phyloP scores from a whole-genome alignment of 768 basidiomycete genomes.

The Tephrocybe rancida region DNA sequence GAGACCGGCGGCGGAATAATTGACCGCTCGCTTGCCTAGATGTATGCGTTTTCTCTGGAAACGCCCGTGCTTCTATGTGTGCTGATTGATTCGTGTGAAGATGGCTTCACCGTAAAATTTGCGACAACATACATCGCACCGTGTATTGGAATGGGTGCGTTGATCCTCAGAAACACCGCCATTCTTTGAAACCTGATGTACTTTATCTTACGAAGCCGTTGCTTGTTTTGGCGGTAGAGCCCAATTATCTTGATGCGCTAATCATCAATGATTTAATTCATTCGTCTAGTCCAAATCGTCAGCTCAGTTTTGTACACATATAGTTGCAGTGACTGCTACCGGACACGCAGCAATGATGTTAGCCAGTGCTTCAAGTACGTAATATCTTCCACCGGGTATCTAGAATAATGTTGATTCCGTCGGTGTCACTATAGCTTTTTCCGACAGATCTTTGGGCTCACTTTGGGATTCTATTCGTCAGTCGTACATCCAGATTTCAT shows the following conservation, averaged over 20 bases:
- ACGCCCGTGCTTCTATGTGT: not conserved
- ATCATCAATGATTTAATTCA: not conserved
- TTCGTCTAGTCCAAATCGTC: slow-evolving; percentile 33
- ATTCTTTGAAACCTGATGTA: not conserved
- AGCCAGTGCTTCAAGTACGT: slow-evolving; percentile 41
- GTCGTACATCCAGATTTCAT: too few relatives aligned
- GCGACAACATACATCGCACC: slow-evolving; percentile 36
- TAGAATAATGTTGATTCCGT: not conserved
- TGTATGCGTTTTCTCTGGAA: slow-evolving; percentile 5
- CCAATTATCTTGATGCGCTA: not conserved
- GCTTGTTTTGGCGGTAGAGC: slow-evolving; percentile 38
- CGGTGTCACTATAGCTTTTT: slow-evolving; percentile 29
- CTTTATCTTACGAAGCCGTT: slow-evolving; percentile 21
- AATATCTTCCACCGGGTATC: not conserved
- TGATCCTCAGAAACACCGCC: too few relatives aligned
- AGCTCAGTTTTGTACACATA: slow-evolving; percentile 38
- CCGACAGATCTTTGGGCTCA: slow-evolving; percentile 37
- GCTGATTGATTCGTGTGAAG: slow-evolving; percentile 16
- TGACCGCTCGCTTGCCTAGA: not conserved
- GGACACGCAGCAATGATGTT: slow-evolving; percentile 36
- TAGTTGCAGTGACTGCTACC: slow-evolving; percentile 41
- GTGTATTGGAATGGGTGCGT: slow-evolving; percentile 41
- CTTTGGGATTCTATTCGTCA: slow-evolving; percentile 41
- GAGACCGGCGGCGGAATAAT: not conserved
- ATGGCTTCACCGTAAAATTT: slow-evolving; percentile 37